Evolutionary conservation across 2,329 filamentous ascomycete species (phyloP).

Genomic region (Alternaria arbusti): DNA sequence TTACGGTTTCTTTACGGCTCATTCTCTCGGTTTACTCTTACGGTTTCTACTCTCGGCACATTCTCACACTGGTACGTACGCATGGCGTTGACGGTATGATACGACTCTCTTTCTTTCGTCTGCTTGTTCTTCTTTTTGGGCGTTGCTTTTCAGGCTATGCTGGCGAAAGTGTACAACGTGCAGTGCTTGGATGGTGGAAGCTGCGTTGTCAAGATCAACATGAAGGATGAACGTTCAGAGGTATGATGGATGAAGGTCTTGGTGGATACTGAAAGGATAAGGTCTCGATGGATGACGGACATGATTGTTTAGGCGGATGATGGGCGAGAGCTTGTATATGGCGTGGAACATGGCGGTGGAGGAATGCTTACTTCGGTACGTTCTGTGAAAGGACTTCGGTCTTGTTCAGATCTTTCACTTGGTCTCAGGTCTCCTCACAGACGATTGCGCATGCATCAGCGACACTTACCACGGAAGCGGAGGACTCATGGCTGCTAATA

Average conservation of each 20-base stretch:
- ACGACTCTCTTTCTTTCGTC: not conserved
- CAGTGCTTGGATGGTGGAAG: not conserved
- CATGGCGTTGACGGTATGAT: slow-evolving; percentile 15
- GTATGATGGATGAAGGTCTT: not conserved
- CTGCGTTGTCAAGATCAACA: not conserved
- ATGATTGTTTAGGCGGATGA: slow-evolving; percentile 1
- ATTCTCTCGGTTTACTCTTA: not conserved
- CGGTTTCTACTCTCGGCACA: slow-evolving; percentile 1
- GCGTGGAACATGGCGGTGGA: not conserved
- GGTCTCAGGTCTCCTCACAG: slow-evolving; percentile 15
- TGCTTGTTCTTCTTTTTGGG: slow-evolving; percentile 1
- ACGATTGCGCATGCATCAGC: slow-evolving; percentile 1
- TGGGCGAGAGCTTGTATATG: not conserved
- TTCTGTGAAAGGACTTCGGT: slow-evolving; percentile 20
- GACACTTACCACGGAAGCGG: slow-evolving; percentile 11
- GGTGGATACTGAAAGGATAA: not conserved
- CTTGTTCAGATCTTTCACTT: slow-evolving; percentile 26
- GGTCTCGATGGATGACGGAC: not conserved
- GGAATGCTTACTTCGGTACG: slow-evolving; percentile 14
- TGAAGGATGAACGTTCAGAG: not conserved
- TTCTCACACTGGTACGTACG: slow-evolving; percentile 8
- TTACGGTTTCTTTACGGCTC: not conserved
- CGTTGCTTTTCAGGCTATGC: not conserved
- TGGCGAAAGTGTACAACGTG: not conserved
- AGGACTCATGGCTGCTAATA: slow-evolving; percentile 30